Evolutionary conservation across 83 land plant genomes (phyloP).

Genomic region (Picea abies): DNA sequence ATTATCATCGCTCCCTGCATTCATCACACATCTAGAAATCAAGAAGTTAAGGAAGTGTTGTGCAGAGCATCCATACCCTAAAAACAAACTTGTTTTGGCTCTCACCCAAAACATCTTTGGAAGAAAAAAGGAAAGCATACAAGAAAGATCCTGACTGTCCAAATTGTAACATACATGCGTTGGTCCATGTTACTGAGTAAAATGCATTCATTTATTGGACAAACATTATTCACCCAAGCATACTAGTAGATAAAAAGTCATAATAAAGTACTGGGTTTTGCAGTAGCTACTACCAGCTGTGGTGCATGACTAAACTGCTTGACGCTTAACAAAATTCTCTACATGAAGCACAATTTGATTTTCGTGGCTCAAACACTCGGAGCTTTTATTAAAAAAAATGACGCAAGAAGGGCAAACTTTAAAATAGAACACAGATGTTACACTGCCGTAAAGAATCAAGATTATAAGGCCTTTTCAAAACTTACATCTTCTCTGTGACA

Average conservation of each 20-base stretch:
- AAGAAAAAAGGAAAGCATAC: neutral
- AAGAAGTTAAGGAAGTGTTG: too few species aligned
- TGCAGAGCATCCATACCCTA: too few species aligned
- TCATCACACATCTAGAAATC: too few species aligned
- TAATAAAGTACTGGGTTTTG: neutral
- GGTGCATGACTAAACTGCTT: neutral
- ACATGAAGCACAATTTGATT: neutral
- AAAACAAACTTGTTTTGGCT: too few species aligned
- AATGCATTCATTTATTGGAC: neutral
- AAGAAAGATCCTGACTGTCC: neutral
- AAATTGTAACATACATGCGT: too few species aligned
- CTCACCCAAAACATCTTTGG: too few species aligned
- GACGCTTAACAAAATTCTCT: neutral
- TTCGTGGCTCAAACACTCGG: neutral
- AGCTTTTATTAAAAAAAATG: too few species aligned
- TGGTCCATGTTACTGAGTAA: neutral
- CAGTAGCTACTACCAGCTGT: neutral
- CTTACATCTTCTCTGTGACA: slow-evolving; percentile 44
- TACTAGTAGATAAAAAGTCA: neutral
- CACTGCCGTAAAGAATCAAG: neutral
- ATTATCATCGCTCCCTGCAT: too few species aligned
- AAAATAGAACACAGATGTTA: neutral
- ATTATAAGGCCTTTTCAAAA: neutral
- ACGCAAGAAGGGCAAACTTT: too few species aligned
- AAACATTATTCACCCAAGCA: neutral